Base-by-base conservation (phyloP, 2,329 filamentous ascomycete species). In the Boeremia lycopersici region DNA sequence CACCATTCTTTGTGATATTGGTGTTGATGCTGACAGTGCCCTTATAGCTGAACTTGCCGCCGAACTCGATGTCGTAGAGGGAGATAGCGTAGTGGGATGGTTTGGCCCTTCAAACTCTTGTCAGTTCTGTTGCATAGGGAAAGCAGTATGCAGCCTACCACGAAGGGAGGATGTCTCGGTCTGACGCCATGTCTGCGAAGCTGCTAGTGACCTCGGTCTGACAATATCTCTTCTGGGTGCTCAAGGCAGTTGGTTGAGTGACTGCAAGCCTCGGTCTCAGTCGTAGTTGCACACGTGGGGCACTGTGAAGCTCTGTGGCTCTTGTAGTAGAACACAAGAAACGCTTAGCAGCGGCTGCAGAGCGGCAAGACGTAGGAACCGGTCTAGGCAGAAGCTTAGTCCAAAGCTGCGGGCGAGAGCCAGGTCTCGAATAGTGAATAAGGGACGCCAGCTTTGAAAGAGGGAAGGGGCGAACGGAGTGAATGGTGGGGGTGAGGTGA, bases 51-150 rank as follows among this genome's bases (percentile, higher is more conserved):
- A 93, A 96, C 56, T 79, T 78, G 50, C 84, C 84, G 60, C 84
- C 83, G 48, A 86, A 78, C 65, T 96, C 88, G 61, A 99, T 80
- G 66, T 95, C 88, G 71, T 82, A 86, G 65, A 99, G 84, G 51
- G 88, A 91, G 62, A 99, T 82, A 69, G 85, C 81, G 78, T 99
- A 99, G 79, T 98, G 91, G 59, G 82, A 80, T 2, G 95, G 92
- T 79, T 91, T 93, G 72, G 93, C 86, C 71, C 85, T 87, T 57
- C 35, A 31, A 40, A 13, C 19, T 12, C 8, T n/a, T 48, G 61
- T 73, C 34, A 73, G 66, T 48, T 34, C 36, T 23, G 15, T 46
- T 28, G 30, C n/a, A 13, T 12, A 9, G 3, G 17, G n/a, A 19
- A 9, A 29, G 4, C 4, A 15, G 15, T 38, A n/a, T 51, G 19